Base-by-base conservation (phyloP, 139 green algal genomes). In the Zygnema cylindricum region DNA sequence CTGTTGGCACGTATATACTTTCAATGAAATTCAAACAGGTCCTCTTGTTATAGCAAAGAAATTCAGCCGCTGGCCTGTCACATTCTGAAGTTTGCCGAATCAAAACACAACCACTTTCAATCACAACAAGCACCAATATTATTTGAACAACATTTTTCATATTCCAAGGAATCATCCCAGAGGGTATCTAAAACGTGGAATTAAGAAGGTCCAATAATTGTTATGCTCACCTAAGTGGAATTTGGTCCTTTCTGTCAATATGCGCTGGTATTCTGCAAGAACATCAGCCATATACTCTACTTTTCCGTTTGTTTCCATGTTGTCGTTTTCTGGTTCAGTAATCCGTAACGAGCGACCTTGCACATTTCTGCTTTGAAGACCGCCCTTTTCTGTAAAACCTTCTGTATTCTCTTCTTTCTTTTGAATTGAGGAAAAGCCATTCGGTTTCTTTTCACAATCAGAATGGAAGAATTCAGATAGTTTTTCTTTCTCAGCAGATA, bases 271-370 rank as follows among this genome's bases (percentile, higher is more conserved):
- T 30, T 36, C 33, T 3, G 41, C 73, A 32, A 89, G 54, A 42
- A 89, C 76, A 2, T 16, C 77, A 30, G 73, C 77, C 84, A 89
- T 89, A 73, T 89, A 83, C 23, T 25, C 36, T 41, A 2, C 84
- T 55, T 89, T 89, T 35, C 76, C 71, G 76, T 73, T 73, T n/a
- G 85, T 88, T 1, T 77, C 36, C 35, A 88, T 76, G 77, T 89
- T 76, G 39, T 89, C 85, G 32, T 40, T 39, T 78, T 54, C 43
- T 23, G 85, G 85, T 36, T 89, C 85, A 7, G 85, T 89, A 30
- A 89, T 89, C 23, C 38, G 16, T 3, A 89, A 35, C 1, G 77
- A 89, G 16, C 85, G 23, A 11, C 39, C 42, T n/a, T 57, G 43
- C 75, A 85, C 39, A 71, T 84, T 38, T 23, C 82, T 69, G 55